Base-by-base conservation (phyloP, 2,329 filamentous ascomycete genomes). In the Epichloe festucae region DNA sequence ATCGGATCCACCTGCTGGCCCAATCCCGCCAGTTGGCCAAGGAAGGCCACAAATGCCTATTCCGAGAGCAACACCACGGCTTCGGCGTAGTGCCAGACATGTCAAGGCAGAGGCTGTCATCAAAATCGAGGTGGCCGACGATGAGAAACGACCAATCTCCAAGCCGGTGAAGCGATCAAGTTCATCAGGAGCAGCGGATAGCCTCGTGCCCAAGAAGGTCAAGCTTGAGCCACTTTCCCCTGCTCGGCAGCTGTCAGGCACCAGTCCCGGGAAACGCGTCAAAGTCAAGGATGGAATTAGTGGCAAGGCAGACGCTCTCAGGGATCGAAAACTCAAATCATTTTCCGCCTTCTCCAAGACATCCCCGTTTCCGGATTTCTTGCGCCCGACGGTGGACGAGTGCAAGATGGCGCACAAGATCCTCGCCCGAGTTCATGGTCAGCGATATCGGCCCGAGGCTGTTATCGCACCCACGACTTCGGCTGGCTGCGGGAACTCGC, bases 341-440 rank as follows among this genome's bases (percentile, higher is more conserved):
- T 73, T 72, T 55, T 50, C 66, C 1, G 64, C 69, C 40, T 70
- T 69, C 59, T 48, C 64, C 38, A 61, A 63, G 38, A 58, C 63
- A 21, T 73, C 81, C 1, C 87, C 87, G 0, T 91, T 84, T 57
- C 85, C 85, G 0, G 72, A 81, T 52, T 87, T 83, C 62, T 60
- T 67, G 3, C 80, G 75, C 56, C 87, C 87, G 0, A 87, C 83
- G 0, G 64, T 76, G 0, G 74, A 77, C 34, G 84, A 89, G 61
- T 89, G 85, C 65, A 71, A 77, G 54, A 74, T 81, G 52, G 84
- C 88, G n/a, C 79, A 81, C 54, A 67, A 70, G 3, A 74, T 89
- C 27, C 76, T 93, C 0, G 73, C 79, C 2, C 70, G 70, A 6
- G 66, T 82, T 0, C 86, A 91, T 62, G 86, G 87, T 11, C 73